Evolutionary conservation across 2,329 filamentous ascomycete genomes (phyloP).

Genomic region (Mycosphaerella sp.): DNA sequence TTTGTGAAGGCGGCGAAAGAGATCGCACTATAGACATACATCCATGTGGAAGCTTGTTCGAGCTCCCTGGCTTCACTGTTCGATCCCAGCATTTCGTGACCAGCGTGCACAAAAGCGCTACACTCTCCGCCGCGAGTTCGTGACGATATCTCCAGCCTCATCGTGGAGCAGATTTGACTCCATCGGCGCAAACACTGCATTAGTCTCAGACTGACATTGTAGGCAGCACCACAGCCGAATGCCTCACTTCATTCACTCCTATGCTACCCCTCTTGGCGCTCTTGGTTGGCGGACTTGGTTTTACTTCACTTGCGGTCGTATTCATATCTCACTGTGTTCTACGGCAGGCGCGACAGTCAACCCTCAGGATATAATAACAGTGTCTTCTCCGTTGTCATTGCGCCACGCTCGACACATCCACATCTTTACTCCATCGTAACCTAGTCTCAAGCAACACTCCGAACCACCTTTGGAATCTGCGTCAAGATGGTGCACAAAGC

Average conservation of each 20-base stretch:
- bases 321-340: no score
- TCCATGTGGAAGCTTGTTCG: background rate
- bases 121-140: background rate
- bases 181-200: background rate
- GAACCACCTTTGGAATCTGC: background rate
- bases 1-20: conserved; percentile 72
- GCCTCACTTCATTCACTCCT: background rate
- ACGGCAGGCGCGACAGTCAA: no score
- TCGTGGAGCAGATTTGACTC: background rate
- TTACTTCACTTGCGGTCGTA: no score
- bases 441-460: no score
- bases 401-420: no score
- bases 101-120: background rate
- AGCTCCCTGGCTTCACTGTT: background rate
- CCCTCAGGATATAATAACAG: no score
- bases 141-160: background rate
- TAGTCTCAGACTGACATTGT: background rate
- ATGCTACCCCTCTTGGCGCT: no score
- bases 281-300: no score
- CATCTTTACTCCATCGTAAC: no score
- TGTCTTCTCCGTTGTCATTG: no score
- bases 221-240: background rate
- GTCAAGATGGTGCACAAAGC: conserved; percentile 18
- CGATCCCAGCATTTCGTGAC: background rate
- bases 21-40: conserved; percentile 19